These are phyloP conservation scores for Scutellaria minor DNA, from an alignment of 257 asterid genomes.

Conservation along the genomic window DNA sequence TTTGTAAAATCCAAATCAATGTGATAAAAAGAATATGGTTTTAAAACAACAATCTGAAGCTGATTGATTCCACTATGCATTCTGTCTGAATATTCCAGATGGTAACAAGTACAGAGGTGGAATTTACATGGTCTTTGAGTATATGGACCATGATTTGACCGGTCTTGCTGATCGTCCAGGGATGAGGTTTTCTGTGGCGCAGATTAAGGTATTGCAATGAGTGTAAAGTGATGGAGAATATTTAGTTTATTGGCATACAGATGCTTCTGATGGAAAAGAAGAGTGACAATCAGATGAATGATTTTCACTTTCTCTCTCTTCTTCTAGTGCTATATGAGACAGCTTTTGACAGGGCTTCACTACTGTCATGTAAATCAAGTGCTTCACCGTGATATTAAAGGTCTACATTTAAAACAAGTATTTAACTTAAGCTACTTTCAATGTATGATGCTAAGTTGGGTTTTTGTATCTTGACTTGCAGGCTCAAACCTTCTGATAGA, in stretches of 20 bases:
- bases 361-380: slow-evolving; percentile 95
- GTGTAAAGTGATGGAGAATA: slow-evolving; percentile 30
- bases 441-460: slow-evolving; percentile 22
- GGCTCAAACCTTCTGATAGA: slow-evolving; percentile 90
- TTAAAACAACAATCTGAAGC: neutral
- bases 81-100: slow-evolving; percentile 54
- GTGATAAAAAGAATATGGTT: neutral
- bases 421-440: slow-evolving; percentile 28
- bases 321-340: slow-evolving; percentile 86
- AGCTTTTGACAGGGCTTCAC: slow-evolving; percentile 93
- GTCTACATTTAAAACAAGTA: slow-evolving; percentile 43
- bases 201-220: slow-evolving; percentile 66
- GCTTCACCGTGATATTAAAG: slow-evolving; percentile 94
- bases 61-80: slow-evolving; percentile 20
- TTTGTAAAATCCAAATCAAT: neutral
- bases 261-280: slow-evolving; percentile 51
- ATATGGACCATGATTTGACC: slow-evolving; percentile 94
- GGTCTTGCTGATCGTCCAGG: slow-evolving; percentile 97
- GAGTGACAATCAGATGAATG: slow-evolving; percentile 51
- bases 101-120: slow-evolving; percentile 88
- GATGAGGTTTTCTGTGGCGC: slow-evolving; percentile 84
- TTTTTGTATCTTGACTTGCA: slow-evolving; percentile 37
- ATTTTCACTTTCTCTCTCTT: slow-evolving; percentile 47
- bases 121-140: slow-evolving; percentile 93
- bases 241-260: slow-evolving; percentile 29